Conservation (phyloP, 257 asterid species). For the Haberlea rhodopensis region DNA sequence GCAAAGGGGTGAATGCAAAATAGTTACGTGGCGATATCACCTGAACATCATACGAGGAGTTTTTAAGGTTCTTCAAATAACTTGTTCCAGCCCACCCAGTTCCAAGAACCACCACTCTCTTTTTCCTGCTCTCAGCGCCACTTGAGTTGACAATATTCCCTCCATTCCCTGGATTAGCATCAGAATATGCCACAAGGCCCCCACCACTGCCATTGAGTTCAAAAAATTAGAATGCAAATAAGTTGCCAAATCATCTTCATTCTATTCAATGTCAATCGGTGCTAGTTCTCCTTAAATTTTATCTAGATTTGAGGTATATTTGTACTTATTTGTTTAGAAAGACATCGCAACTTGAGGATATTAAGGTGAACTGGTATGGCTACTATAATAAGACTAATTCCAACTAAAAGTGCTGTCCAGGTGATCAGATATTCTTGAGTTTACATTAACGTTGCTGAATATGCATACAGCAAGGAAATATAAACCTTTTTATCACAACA, state of each 20-base stretch:
- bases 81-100: conserved; percentile 99
- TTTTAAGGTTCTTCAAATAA: conserved; percentile 72
- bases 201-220: conserved; percentile 61
- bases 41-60: conserved; percentile 73
- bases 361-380: background rate
- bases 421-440: background rate
- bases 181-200: conserved; percentile 75
- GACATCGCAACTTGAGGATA: background rate
- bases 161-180: conserved; percentile 49
- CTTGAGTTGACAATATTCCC: conserved; percentile 31
- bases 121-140: conserved; percentile 50
- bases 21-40: conserved; percentile 96
- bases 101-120: conserved; percentile 91
- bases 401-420: background rate
- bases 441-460: too few species aligned
- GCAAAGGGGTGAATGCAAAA: conserved; percentile 91
- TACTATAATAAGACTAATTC: background rate
- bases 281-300: background rate
- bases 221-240: background rate
- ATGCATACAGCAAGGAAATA: background rate
- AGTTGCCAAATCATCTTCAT: background rate
- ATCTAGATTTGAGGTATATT: background rate
- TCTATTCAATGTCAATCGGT: background rate
- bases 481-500: background rate
- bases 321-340: too few species aligned